Percentiles rank a stretch among this genome's conserved stretches.
phyloP scores from a whole-genome alignment of 2,329 filamentous ascomycete genomes.

The Lasiodiplodia theobromae region DNA sequence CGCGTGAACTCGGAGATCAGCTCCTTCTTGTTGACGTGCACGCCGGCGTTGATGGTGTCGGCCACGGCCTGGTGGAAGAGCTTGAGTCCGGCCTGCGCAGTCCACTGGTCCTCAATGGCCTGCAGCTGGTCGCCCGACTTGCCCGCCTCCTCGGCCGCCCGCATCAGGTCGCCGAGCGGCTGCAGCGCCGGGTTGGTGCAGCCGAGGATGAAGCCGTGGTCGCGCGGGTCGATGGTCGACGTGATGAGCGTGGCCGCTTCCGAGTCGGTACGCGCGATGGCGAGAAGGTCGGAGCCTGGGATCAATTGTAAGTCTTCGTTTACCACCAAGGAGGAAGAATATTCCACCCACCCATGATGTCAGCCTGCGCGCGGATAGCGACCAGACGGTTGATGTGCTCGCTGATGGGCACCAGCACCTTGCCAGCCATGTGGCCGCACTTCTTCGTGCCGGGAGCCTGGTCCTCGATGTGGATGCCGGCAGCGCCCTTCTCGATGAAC shows the following conservation, averaged over 20 bases:
- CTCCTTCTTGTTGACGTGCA: conserved; percentile 71
- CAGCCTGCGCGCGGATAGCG: conserved; percentile 94
- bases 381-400: conserved; percentile 99
- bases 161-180: conserved; percentile 90
- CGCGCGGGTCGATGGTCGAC: conserved; percentile 92
- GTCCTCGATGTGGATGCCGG: conserved; percentile 98
- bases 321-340: conserved; percentile 8
- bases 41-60: conserved; percentile 76
- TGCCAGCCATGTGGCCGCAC: conserved; percentile 99
- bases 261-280: conserved; percentile 93
- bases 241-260: conserved; percentile 98
- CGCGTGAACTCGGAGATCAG: conserved; percentile 72
- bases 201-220: conserved; percentile 93
- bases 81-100: conserved; percentile 77
- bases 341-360: conserved; percentile 81
- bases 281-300: conserved; percentile 72
- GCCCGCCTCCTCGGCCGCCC: conserved; percentile 80
- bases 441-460: conserved; percentile 99
- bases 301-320: conserved; percentile 51
- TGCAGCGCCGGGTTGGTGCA: conserved; percentile 84
- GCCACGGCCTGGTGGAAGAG: conserved; percentile 90
- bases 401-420: conserved; percentile 93
- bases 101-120: conserved; percentile 91
- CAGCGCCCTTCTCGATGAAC: conserved; percentile 94
- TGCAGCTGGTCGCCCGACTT: conserved; percentile 84